Conservation (phyloP, 768 basidiomycete species). For the Suillus decipiens region DNA sequence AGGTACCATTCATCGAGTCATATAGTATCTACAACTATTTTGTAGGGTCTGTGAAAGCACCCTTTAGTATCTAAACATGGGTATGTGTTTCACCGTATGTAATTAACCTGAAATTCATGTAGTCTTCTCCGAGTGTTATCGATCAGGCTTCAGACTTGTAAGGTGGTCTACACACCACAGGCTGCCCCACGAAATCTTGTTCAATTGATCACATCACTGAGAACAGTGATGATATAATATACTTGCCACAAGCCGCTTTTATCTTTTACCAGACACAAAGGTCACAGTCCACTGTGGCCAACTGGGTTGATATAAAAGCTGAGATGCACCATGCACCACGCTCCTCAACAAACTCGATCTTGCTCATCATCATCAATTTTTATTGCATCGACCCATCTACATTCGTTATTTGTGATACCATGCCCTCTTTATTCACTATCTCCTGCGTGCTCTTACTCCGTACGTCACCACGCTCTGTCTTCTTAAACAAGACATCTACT, state of each 20-base stretch:
- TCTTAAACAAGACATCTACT: background rate
- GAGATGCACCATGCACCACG: background rate
- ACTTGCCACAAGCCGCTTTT: background rate
- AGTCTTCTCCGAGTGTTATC: background rate
- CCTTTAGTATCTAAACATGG: background rate
- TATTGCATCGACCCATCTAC: slow-evolving; percentile 10
- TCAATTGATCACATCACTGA: background rate
- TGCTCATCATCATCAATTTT: slow-evolving; percentile 4
- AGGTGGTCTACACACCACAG: background rate
- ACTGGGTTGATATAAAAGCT: background rate
- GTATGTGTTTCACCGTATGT: background rate
- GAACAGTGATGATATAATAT: background rate
- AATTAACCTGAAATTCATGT: background rate
- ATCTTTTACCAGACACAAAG: background rate
- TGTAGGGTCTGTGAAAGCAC: background rate
- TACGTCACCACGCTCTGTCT: slow-evolving; percentile 9
- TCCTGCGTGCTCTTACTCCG: slow-evolving; percentile 22
- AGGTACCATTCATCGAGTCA: too few relatives aligned
- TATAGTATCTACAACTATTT: too few relatives aligned
- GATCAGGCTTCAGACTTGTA: background rate
- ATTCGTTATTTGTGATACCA: slow-evolving; percentile 24
- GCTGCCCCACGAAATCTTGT: background rate
- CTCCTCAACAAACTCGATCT: slow-evolving; percentile 5
- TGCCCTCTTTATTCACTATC: slow-evolving; percentile 25
- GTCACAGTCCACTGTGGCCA: background rate